phyloP scores from a whole-genome alignment of 2,329 filamentous ascomycete genomes.

The Paraphaeosphaeria minitans region DNA sequence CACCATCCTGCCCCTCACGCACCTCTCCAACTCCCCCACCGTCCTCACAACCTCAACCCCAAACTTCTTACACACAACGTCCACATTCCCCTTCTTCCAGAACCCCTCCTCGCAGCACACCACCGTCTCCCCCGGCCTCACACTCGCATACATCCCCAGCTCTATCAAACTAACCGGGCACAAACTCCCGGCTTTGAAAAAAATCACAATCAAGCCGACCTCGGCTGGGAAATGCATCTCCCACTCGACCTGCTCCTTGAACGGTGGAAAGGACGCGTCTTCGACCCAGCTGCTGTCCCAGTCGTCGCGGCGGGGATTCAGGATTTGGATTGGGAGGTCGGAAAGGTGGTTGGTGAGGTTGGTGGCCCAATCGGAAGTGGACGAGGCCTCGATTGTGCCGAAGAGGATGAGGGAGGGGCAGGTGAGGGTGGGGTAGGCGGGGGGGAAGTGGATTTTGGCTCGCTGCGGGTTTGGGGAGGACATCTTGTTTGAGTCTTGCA shows the following conservation, averaged over 20 bases:
- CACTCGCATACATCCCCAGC: conserved; percentile 59
- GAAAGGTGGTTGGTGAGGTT: conserved; percentile 46
- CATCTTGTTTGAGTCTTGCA: conserved; percentile 3
- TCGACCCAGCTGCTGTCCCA: conserved; percentile 66
- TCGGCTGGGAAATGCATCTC: conserved; percentile 63
- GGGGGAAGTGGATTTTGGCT: conserved; percentile 30
- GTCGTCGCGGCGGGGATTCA: conserved; percentile 62
- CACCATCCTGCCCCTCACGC: conserved; percentile 34
- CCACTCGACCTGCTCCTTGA: conserved; percentile 64
- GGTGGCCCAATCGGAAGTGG: conserved; percentile 57
- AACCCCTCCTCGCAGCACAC: conserved; percentile 61
- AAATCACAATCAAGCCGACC: conserved; percentile 62
- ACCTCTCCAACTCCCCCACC: conserved; percentile 47
- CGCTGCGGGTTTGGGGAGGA: conserved; percentile 15
- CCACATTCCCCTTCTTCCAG: conserved; percentile 65
- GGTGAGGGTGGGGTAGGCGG: conserved; percentile 20
- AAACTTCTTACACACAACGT: conserved; percentile 58
- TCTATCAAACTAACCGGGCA: conserved; percentile 65
- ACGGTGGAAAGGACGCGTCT: conserved; percentile 55
- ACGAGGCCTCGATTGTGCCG: conserved; percentile 56
- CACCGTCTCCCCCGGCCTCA: conserved; percentile 49
- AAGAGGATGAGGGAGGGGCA: conserved; percentile 60
- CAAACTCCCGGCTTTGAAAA: conserved; percentile 57
- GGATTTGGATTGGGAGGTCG: conserved; percentile 57
- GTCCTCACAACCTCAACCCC: conserved; percentile 51